phyloP scores from a whole-genome alignment of 768 basidiomycete species.

The Russula sp. region DNA sequence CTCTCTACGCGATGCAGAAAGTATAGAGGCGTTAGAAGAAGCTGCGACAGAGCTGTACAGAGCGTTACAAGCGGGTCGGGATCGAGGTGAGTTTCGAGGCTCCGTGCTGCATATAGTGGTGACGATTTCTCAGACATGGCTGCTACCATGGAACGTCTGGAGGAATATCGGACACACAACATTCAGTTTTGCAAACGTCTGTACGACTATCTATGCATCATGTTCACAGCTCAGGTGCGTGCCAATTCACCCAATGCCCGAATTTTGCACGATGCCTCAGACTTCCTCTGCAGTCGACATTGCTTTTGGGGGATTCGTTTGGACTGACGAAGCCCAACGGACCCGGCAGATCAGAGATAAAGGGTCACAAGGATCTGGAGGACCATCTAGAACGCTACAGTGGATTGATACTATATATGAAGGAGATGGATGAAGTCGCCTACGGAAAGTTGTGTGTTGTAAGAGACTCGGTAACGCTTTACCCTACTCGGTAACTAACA shows the following conservation, averaged over 20 bases:
- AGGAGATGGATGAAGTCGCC: slow-evolving; percentile 89
- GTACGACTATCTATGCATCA: slow-evolving; percentile 83
- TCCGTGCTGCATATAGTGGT: not conserved
- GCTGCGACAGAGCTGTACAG: slow-evolving; percentile 91
- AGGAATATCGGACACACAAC: slow-evolving; percentile 88
- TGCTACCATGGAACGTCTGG: slow-evolving; percentile 89
- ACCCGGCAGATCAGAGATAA: slow-evolving; percentile 43
- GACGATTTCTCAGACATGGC: slow-evolving; percentile 66
- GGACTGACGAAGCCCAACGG: slow-evolving; percentile 45
- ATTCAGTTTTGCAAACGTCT: slow-evolving; percentile 90
- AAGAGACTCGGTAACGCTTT: slow-evolving; percentile 29
- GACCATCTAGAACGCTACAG: slow-evolving; percentile 81
- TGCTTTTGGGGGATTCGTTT: slow-evolving; percentile 57
- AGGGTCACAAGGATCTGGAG: slow-evolving; percentile 70
- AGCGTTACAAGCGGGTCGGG: slow-evolving; percentile 82
- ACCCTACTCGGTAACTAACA: not conserved
- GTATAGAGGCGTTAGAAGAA: slow-evolving; percentile 73
- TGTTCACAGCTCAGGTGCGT: slow-evolving; percentile 84
- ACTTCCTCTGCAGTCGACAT: slow-evolving; percentile 46
- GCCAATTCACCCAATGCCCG: not conserved
- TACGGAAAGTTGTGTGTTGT: slow-evolving; percentile 91
- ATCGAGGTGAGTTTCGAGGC: slow-evolving; percentile 56
- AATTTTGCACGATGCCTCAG: not conserved
- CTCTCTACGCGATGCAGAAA: slow-evolving; percentile 72
- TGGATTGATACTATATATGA: slow-evolving; percentile 86